phyloP scores from a whole-genome alignment of 1,139 yeast genomes.

The Kurtzmaniella quercitrusa region DNA sequence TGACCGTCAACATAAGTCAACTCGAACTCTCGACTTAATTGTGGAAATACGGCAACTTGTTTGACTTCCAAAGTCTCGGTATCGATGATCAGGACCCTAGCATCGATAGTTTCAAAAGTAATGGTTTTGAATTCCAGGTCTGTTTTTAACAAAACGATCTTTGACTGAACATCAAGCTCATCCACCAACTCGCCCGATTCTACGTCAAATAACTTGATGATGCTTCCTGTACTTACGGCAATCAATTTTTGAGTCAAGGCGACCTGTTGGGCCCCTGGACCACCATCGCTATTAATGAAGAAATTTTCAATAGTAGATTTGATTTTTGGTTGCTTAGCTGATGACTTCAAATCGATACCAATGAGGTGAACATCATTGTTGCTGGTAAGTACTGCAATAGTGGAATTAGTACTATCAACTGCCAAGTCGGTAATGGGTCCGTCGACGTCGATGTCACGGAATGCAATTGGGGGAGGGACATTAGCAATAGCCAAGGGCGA shows the following conservation, averaged over 20 bases:
- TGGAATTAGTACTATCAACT: constrained; percentile 55
- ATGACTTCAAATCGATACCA: constrained; percentile 26
- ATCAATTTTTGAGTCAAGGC: constrained; percentile 52
- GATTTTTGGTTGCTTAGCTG: constrained; percentile 47
- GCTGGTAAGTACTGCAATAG: constrained; percentile 56
- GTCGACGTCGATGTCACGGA: constrained; percentile 56
- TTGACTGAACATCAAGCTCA: constrained; percentile 41
- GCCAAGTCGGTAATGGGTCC: constrained; percentile 62
- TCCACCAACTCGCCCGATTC: constrained; percentile 35
- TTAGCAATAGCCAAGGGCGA: constrained; percentile 85
- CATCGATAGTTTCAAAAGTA: constrained; percentile 62
- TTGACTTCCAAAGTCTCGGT: constrained; percentile 21
- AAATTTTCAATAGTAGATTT: constrained; percentile 32
- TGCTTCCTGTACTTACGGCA: constrained; percentile 54
- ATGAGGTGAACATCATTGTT: constrained; percentile 22
- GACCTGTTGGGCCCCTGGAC: constrained; percentile 49
- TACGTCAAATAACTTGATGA: constrained; percentile 48
- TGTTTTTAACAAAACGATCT: constrained; percentile 54
- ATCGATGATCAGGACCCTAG: constrained; percentile 42
- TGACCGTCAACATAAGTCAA: constrained; percentile 32
- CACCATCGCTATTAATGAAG: constrained; percentile 24
- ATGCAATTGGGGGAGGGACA: constrained; percentile 93
- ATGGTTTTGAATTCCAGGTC: constrained; percentile 50
- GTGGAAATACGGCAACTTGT: constrained; percentile 55
- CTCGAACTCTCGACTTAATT: constrained; percentile 62